A percentile compares a stretch with the other conserved stretches of the same genome.
Evolutionary conservation across 2,329 filamentous ascomycete genomes (phyloP).

Genomic region (Diplocarpon rosae): DNA sequence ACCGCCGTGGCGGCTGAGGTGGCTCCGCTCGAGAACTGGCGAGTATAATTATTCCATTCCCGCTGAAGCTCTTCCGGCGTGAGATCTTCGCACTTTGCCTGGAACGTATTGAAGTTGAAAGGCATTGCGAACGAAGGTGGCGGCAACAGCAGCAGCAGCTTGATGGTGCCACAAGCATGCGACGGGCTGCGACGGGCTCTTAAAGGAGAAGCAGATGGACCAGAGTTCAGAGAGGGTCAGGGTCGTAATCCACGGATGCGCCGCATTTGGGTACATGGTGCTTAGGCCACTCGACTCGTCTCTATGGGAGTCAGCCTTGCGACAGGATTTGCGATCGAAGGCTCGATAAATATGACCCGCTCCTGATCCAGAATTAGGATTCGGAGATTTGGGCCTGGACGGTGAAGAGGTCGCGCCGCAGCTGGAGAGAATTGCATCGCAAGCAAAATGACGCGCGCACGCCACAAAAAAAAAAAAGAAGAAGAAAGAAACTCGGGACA

Average conservation of each 20-base stretch:
- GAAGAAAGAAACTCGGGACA: too few relatives aligned
- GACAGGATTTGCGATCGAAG: neutral
- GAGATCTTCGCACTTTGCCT: conserved; percentile 30
- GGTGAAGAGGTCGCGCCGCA: too few relatives aligned
- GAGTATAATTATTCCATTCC: conserved; percentile 35
- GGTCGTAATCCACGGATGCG: too few relatives aligned
- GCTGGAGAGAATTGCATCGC: too few relatives aligned
- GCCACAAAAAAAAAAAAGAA: too few relatives aligned
- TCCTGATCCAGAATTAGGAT: neutral
- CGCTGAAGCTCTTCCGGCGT: conserved; percentile 30
- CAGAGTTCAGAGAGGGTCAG: too few relatives aligned
- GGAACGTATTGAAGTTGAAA: conserved; percentile 32
- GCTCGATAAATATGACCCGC: neutral
- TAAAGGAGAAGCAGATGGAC: neutral
- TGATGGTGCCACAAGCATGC: neutral
- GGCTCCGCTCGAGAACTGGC: conserved; percentile 31
- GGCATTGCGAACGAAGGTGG: conserved; percentile 28
- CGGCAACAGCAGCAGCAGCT: neutral
- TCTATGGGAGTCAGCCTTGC: conserved; percentile 1
- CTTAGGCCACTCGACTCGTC: too few relatives aligned
- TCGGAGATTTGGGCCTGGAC: conserved; percentile 4
- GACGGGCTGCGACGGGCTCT: neutral
- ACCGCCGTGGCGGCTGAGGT: conserved; percentile 31
- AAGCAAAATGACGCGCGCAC: too few relatives aligned
- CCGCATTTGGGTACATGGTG: too few relatives aligned